Percentiles rank a stretch among this genome's conserved stretches.
Evolutionary conservation across 352 stramenopile species (phyloP).

Genomic region (Phytophthora ramorum): DNA sequence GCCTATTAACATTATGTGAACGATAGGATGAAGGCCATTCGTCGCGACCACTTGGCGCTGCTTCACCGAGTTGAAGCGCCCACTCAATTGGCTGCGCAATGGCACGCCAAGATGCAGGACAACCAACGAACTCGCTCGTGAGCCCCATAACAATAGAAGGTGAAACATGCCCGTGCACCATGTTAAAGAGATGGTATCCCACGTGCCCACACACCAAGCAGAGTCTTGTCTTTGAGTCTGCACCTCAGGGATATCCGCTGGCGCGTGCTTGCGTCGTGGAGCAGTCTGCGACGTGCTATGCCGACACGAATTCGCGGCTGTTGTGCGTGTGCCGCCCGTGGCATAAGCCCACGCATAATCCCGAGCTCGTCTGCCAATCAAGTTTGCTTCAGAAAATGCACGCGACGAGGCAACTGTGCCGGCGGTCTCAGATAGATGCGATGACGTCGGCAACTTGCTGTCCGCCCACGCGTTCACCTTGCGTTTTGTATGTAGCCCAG

Average conservation of each 20-base stretch:
- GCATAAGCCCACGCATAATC: slow-evolving; percentile 39
- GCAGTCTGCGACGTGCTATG: slow-evolving; percentile 36
- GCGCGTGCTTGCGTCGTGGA: not conserved
- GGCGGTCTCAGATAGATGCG: slow-evolving; percentile 28
- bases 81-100: slow-evolving; percentile 24
- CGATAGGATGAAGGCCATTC: slow-evolving; percentile 36
- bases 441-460: slow-evolving; percentile 15
- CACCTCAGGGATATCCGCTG: not conserved
- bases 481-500: slow-evolving; percentile 16
- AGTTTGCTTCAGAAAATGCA: slow-evolving; percentile 29
- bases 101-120: slow-evolving; percentile 29
- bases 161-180: not conserved
- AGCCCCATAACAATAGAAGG: not conserved
- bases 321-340: slow-evolving; percentile 18
- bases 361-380: slow-evolving; percentile 11
- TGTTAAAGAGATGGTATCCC: slow-evolving; percentile 15
- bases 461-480: slow-evolving; percentile 13
- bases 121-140: slow-evolving; percentile 5
- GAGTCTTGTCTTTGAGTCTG: slow-evolving; percentile 21
- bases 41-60: slow-evolving; percentile 33
- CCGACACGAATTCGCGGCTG: slow-evolving; percentile 8
- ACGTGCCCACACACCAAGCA: slow-evolving; percentile 17
- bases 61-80: slow-evolving; percentile 31
- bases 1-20: not conserved
- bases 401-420: slow-evolving; percentile 32